Evolutionary conservation across 2,329 filamentous ascomycete genomes (phyloP).

Genomic region (Ophiostoma tasmaniense): DNA sequence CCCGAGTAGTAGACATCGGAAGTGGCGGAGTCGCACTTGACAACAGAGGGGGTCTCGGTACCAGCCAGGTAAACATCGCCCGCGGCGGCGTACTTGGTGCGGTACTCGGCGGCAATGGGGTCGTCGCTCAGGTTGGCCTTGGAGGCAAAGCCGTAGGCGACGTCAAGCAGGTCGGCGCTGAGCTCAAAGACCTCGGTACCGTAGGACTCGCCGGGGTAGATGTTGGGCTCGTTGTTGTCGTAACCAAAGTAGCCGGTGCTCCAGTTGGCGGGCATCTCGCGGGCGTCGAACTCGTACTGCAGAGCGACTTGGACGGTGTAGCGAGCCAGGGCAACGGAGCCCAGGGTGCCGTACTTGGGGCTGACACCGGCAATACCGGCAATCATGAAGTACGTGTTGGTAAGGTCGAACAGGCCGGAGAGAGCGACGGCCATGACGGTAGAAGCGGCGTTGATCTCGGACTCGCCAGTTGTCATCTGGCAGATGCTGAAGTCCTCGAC

Average conservation of each 20-base stretch:
- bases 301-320: slow-evolving; percentile 67
- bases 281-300: slow-evolving; percentile 66
- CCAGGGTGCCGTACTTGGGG: slow-evolving; percentile 57
- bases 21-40: slow-evolving; percentile 60
- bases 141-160: slow-evolving; percentile 43
- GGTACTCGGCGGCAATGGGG: slow-evolving; percentile 41
- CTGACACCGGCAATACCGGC: slow-evolving; percentile 68
- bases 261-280: slow-evolving; percentile 58
- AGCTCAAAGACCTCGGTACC: slow-evolving; percentile 64
- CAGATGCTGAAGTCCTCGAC: slow-evolving; percentile 53
- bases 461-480: slow-evolving; percentile 59
- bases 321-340: slow-evolving; percentile 57
- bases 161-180: slow-evolving; percentile 48
- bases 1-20: slow-evolving; percentile 67
- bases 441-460: slow-evolving; percentile 66
- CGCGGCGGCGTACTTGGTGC: slow-evolving; percentile 40
- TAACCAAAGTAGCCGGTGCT: slow-evolving; percentile 61
- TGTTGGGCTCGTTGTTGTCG: slow-evolving; percentile 44
- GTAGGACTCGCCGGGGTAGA: slow-evolving; percentile 53
- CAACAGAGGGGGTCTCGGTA: slow-evolving; percentile 42
- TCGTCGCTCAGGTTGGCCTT: slow-evolving; percentile 46
- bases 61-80: slow-evolving; percentile 35
- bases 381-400: slow-evolving; percentile 60
- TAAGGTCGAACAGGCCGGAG: slow-evolving; percentile 55
- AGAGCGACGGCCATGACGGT: slow-evolving; percentile 57